Evolutionary conservation across 108 stramenopile genomes (phyloP), one percentile per base, ranked within the genome.

Genomic region (Chaetoceros muelleri): DNA sequence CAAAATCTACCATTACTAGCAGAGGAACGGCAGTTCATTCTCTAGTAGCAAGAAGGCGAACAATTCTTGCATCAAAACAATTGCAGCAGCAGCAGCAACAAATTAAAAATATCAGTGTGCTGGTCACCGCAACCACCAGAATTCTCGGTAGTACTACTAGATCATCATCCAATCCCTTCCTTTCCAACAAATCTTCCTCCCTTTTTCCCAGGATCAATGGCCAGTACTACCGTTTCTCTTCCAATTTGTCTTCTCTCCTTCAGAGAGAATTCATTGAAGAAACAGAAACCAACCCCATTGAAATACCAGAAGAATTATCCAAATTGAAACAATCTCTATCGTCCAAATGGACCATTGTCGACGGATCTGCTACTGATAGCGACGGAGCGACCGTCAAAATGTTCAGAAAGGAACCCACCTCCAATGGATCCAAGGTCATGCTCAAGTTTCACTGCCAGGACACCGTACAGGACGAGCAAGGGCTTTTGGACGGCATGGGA

Each of bases 371-470:
- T 0, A 68, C 62, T 68, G 74, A 67, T n/a, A 40, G 24, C 29
- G 54, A 13, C 22, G 68, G 62, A 1, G 68, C 67, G 1, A 52
- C 49, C 1, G 62, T 72, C 1, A 52, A 64, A 13, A 51, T 67
- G 46, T 44, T 59, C 55, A 58, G 55, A 47, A 85, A 84, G 55
- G 19, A 57, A 40, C 30, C 51, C 24, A 62, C 54, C 24, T 34
- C 44, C 28, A 72, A 72, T 45, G 72, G 72, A 2, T 62, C 68
- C 1, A 73, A 65, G 53, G 76, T 90, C 53, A 71, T 69, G 20
- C 47, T 90, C 26, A 64, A 65, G 2, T 86, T 90, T 63, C 88
- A 90, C 58, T 86, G 84, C 57, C 88, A 90, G 55, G 84, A 90
- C 53, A 68, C 80, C 1, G 74, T 85, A 21, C 72, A 74, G 23